A percentile compares a stretch with the other conserved stretches of the same genome.
phyloP scores from a whole-genome alignment of 805 yeast genomes.

The Candida ortonii region DNA sequence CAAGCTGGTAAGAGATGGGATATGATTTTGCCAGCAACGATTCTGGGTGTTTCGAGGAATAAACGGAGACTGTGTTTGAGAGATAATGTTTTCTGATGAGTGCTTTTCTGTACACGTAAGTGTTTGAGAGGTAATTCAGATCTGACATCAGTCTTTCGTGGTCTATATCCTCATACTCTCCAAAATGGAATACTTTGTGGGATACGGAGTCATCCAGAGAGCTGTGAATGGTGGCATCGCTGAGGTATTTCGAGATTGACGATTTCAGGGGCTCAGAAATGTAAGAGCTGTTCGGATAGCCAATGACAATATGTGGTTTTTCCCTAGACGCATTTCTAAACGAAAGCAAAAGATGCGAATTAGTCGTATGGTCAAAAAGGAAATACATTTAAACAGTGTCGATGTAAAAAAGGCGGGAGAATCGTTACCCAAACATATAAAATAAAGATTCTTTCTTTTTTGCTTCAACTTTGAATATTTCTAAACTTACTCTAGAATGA shows the following conservation, averaged over 20 bases:
- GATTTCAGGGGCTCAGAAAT: slow-evolving; percentile 40
- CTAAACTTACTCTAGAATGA: slow-evolving; percentile 46
- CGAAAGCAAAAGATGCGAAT: slow-evolving; percentile 4
- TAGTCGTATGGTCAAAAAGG: slow-evolving; percentile 2
- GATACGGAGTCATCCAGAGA: slow-evolving; percentile 7
- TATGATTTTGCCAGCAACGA: slow-evolving; percentile 58
- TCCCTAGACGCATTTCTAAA: slow-evolving; percentile 1
- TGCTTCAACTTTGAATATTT: too few species aligned
- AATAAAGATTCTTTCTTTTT: slow-evolving; percentile 1
- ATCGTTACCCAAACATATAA: not conserved
- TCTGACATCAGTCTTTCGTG: slow-evolving; percentile 56
- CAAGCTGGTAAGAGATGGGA: slow-evolving; percentile 76
- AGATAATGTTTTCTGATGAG: slow-evolving; percentile 86
- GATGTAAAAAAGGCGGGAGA: too few species aligned
- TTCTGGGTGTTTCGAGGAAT: slow-evolving; percentile 67
- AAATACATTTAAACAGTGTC: too few species aligned
- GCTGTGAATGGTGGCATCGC: slow-evolving; percentile 4
- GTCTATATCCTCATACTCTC: slow-evolving; percentile 86
- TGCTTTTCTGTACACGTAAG: slow-evolving; percentile 87
- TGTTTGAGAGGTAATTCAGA: slow-evolving; percentile 59
- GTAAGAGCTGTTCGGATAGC: slow-evolving; percentile 40
- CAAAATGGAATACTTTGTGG: slow-evolving; percentile 63
- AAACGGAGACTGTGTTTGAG: slow-evolving; percentile 78
- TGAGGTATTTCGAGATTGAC: slow-evolving; percentile 33
- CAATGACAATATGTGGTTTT: slow-evolving; percentile 27